These are phyloP conservation scores for Suillus spraguei DNA, from an alignment of 768 basidiomycete genomes.

Conservation along the genomic window DNA sequence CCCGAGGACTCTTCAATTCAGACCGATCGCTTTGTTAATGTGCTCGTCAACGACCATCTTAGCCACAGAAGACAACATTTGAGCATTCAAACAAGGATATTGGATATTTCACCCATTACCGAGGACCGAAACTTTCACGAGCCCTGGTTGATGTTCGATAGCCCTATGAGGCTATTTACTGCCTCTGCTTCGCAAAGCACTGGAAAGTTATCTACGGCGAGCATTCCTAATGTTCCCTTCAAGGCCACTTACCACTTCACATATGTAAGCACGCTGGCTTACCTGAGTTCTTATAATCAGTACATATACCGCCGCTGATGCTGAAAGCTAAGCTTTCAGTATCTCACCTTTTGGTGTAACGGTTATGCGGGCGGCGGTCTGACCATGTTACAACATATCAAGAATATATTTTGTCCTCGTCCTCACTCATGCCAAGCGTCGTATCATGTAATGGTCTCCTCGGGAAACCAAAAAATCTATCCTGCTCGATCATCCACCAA, in stretches of 20 bases:
- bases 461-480: conserved; percentile 8
- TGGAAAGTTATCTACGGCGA: not conserved
- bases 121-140: not conserved
- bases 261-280: not conserved
- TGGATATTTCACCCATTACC: not conserved
- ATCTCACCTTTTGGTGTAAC: conserved; percentile 8
- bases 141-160: conserved; percentile 25
- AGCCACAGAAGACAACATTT: conserved; percentile 3
- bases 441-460: not conserved
- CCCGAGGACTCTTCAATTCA: not conserved
- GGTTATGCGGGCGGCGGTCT: conserved; percentile 10
- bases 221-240: conserved; percentile 2
- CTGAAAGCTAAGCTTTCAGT: no score
- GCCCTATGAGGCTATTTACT: conserved; percentile 22
- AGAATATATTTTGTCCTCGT: no score
- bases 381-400: no score
- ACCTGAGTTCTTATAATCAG: conserved; percentile 4
- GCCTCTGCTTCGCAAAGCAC: conserved; percentile 11
- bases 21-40: conserved; percentile 10
- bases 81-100: not conserved
- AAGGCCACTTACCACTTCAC: conserved; percentile 7
- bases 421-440: conserved; percentile 6
- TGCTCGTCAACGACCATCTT: conserved; percentile 12
- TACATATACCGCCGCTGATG: no score
- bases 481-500: conserved; percentile 17